These are phyloP conservation scores for Serendipita sp. DNA, from an alignment of 768 basidiomycete species.

Conservation along the genomic window DNA sequence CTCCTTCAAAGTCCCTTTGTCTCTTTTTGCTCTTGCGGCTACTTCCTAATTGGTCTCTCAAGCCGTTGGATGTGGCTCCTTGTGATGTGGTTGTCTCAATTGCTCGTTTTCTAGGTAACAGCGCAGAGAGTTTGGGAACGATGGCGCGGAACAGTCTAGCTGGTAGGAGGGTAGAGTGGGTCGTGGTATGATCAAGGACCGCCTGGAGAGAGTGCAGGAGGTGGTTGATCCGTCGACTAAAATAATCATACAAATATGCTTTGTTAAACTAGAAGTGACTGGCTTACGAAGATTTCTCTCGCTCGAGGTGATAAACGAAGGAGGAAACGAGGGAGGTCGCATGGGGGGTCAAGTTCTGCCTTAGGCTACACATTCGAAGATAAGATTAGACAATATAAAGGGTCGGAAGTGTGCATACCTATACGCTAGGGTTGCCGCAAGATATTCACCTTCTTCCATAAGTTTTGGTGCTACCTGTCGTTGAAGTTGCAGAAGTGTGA, in stretches of 20 bases:
- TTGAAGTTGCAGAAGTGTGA: conserved; percentile 32
- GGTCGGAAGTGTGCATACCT: neutral
- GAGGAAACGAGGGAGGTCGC: conserved; percentile 34
- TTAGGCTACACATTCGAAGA: conserved; percentile 29
- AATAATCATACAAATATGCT: conserved; percentile 13
- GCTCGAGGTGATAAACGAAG: conserved; percentile 48
- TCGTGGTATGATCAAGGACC: conserved; percentile 27
- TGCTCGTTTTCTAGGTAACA: conserved; percentile 30
- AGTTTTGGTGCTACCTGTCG: conserved; percentile 39
- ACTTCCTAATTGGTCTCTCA: conserved; percentile 25
- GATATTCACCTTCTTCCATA: conserved; percentile 30
- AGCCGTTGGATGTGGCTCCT: conserved; percentile 39
- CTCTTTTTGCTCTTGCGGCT: conserved; percentile 33
- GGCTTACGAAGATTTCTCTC: conserved; percentile 20
- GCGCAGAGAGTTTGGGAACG: conserved; percentile 30
- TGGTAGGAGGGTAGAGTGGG: conserved; percentile 28
- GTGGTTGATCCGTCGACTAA: conserved; percentile 12
- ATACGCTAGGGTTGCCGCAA: conserved; percentile 23
- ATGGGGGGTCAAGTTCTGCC: conserved; percentile 40
- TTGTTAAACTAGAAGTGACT: neutral
- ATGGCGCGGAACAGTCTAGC: conserved; percentile 41
- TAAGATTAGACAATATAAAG: neutral
- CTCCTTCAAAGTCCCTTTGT: conserved; percentile 55
- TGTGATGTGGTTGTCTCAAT: conserved; percentile 15
- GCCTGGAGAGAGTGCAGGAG: conserved; percentile 31